Evolutionary conservation across 805 yeast species (phyloP), one percentile per base, ranked within the genome.

Genomic region (Myxozyma vanderwaltii): DNA sequence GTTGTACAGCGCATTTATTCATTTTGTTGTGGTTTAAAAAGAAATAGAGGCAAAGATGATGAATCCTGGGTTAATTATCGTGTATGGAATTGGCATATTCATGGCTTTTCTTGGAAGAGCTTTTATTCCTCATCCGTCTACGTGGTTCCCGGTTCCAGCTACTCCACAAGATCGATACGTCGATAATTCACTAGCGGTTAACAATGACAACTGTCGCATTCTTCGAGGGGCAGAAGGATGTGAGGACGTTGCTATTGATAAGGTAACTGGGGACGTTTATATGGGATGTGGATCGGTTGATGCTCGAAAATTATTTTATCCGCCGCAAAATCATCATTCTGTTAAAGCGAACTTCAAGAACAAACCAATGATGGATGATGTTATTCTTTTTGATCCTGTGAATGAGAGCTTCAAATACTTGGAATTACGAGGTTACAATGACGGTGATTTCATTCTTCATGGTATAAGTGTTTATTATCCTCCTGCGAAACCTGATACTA

Each of bases 221-320:
- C 10, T 41, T 26, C 35, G 8, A 15, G 59, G 55, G 6, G 59
- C 51, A 2, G 55, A 56, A 23, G 59, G 49, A 19, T 56, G 59
- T 27, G 59, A 56, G 31, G 59, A 56, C 21, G 45, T 56, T 21
- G 43, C 52, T 2, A 36, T 56, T 12, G 59, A 56, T 45, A 50
- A 50, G 24, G 19, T 50, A 12, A 56, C 60, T 29, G 60, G 60
- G 3, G 19, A 44, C 10, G 56, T 51, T 3, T 56, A 56, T 33
- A 24, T 56, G 52, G 60, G 47, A 19, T 56, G 60, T 31, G 60
- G 60, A 15, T 51, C 56, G 10, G 52, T 56, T 46, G 52, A 26
- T 4, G 54, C 38, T 4, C 55, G 60, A 4, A 45, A 4, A 27
- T 24, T 24, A n/a, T 56, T 51, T 52, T 56, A 51, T 41, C 56